Conservation (phyloP, 2,329 filamentous ascomycete species). For the Aphanocladium album region DNA sequence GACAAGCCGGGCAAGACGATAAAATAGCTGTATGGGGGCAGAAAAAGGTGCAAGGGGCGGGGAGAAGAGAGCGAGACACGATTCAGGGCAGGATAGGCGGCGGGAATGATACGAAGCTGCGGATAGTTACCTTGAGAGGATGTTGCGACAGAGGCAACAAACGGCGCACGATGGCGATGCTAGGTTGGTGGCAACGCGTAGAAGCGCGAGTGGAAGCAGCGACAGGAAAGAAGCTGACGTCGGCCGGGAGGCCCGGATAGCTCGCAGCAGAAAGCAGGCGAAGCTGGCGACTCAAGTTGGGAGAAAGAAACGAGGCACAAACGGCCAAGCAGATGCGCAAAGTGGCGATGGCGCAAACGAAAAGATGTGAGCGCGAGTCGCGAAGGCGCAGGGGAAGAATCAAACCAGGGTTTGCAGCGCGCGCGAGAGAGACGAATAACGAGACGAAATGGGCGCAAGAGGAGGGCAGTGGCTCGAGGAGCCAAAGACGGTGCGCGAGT, state of each 20-base stretch:
- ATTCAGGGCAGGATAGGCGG: background rate
- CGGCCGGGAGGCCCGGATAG: conserved; percentile 1
- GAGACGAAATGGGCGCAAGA: background rate
- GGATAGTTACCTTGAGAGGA: conserved; percentile 6
- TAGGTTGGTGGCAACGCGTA: conserved; percentile 9
- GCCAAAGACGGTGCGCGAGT: too few species aligned
- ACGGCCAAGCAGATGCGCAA: background rate
- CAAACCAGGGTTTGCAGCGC: background rate
- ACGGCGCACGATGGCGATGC: conserved; percentile 10
- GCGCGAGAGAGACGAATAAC: background rate
- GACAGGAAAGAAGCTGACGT: background rate
- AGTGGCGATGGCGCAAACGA: conserved; percentile 1
- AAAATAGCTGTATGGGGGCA: background rate
- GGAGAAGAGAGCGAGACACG: background rate
- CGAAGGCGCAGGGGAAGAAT: background rate
- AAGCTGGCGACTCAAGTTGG: background rate
- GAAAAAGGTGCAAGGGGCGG: background rate
- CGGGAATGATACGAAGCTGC: background rate
- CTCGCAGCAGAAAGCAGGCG: background rate
- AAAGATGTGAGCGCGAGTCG: background rate
- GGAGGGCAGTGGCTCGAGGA: background rate
- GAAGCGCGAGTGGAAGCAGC: background rate
- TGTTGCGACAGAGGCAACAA: background rate
- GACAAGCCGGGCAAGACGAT: background rate
- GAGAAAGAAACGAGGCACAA: background rate